Evolutionary conservation across 805 yeast genomes (phyloP).

Genomic region (Candida insectorum): DNA sequence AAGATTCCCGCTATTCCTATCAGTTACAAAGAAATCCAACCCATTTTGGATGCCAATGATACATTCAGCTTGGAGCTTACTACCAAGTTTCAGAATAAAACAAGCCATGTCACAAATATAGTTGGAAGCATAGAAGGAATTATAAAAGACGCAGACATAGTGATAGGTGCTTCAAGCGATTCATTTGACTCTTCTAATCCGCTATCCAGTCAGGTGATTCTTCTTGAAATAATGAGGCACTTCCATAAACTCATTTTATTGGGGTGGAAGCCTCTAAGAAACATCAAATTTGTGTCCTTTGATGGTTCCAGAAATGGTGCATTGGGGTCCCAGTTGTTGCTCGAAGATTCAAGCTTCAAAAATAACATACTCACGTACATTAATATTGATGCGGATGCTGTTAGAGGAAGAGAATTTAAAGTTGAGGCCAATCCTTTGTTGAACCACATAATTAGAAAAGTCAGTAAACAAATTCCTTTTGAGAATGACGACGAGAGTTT

Average conservation of each 20-base stretch:
- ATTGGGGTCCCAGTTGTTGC: conserved; percentile 24
- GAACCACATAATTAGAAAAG: conserved; percentile 24
- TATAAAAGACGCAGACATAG: conserved; percentile 35
- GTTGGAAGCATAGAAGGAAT: conserved; percentile 34
- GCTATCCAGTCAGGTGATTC: conserved; percentile 35
- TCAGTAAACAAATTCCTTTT: conserved; percentile 23
- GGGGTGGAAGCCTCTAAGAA: conserved; percentile 44
- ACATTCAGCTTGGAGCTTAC: conserved; percentile 17
- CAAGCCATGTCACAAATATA: conserved; percentile 22
- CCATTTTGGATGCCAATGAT: conserved; percentile 18
- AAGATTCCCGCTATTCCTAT: conserved; percentile 25
- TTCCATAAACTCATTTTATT: conserved; percentile 24
- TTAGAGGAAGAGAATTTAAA: conserved; percentile 32
- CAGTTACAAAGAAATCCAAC: conserved; percentile 21
- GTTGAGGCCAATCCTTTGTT: conserved; percentile 36
- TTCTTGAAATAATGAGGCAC: conserved; percentile 37
- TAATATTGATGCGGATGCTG: conserved; percentile 36
- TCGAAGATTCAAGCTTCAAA: conserved; percentile 16
- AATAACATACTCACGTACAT: conserved; percentile 27
- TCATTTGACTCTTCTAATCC: conserved; percentile 35
- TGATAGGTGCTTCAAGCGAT: conserved; percentile 40
- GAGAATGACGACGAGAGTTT: conserved; percentile 22
- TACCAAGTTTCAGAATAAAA: conserved; percentile 11
- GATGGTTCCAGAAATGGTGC: conserved; percentile 35
- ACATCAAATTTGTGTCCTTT: conserved; percentile 39